Conservation (phyloP, 768 basidiomycete species). For the Cyclocybe cylindracea region DNA sequence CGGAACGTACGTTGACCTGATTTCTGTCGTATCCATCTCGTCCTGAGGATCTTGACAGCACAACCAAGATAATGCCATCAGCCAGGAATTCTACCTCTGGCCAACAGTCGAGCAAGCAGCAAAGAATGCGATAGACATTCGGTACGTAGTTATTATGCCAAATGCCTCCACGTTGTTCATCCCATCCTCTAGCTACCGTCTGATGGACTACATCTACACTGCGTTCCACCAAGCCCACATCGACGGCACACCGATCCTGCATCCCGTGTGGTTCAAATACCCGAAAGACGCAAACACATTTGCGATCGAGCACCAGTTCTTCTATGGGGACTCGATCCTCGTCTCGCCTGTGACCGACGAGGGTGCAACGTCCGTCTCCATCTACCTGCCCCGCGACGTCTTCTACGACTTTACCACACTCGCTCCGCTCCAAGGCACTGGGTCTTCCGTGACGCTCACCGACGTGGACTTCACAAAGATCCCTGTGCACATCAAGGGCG, state of each 20-base stretch:
- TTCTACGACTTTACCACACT: conserved; percentile 67
- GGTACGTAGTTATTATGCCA: conserved; percentile 37
- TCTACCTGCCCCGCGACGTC: conserved; percentile 63
- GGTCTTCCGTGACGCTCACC: conserved; percentile 41
- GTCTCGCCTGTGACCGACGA: conserved; percentile 70
- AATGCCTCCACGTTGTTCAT: not conserved
- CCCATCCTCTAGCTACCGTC: conserved; percentile 48
- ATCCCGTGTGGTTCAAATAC: conserved; percentile 68
- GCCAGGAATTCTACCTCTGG: conserved; percentile 75
- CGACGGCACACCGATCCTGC: conserved; percentile 66
- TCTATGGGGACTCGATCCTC: conserved; percentile 67
- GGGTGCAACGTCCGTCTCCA: conserved; percentile 54
- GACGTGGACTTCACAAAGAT: conserved; percentile 58
- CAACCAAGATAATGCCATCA: conserved; percentile 49
- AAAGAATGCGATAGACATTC: conserved; percentile 57
- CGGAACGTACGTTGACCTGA: conserved; percentile 52
- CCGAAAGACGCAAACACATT: conserved; percentile 62
- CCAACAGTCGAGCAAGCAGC: conserved; percentile 57
- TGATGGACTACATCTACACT: conserved; percentile 74
- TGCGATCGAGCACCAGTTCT: conserved; percentile 66
- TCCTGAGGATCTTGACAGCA: conserved; percentile 36
- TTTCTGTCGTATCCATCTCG: not conserved
- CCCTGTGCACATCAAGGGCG: conserved; percentile 63
- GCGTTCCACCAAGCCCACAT: conserved; percentile 59
- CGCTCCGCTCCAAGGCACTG: conserved; percentile 47